Evolutionary conservation across 345 rosid genomes (phyloP).

Genomic region (Salix suchowensis): DNA sequence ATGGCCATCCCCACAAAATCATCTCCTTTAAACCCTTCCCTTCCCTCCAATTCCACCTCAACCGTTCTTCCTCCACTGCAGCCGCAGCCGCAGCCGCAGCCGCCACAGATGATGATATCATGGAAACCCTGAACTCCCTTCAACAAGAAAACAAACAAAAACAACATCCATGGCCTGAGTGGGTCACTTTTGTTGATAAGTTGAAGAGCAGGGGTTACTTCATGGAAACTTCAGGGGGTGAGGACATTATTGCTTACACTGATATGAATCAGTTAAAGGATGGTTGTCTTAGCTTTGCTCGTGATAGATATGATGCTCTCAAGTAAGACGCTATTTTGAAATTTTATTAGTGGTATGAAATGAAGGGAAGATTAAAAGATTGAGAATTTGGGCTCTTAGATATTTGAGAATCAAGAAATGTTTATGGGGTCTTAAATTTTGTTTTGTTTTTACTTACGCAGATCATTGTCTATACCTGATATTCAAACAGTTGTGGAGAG

Average conservation of each 20-base stretch:
- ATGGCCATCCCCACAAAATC: constrained; percentile 1
- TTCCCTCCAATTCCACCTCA: constrained; percentile 12
- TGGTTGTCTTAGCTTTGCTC: constrained; percentile 83
- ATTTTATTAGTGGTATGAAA: not conserved
- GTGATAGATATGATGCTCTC: constrained; percentile 76
- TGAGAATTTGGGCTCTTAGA: not conserved
- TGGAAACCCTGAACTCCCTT: constrained; percentile 11
- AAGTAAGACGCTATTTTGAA: constrained; percentile 29
- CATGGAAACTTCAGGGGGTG: constrained; percentile 10
- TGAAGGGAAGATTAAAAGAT: not conserved
- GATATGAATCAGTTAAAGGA: constrained; percentile 60
- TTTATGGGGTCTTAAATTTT: not conserved
- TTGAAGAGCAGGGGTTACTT: constrained; percentile 69
- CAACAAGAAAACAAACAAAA: constrained; percentile 9
- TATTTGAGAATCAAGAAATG: not conserved
- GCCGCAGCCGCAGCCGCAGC: constrained; percentile 20
- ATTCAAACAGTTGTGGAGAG: constrained; percentile 58
- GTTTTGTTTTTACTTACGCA: constrained; percentile 27
- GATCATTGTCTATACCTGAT: constrained; percentile 56
- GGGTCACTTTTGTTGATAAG: constrained; percentile 70
- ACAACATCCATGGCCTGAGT: constrained; percentile 85
- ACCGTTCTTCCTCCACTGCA: constrained; percentile 9
- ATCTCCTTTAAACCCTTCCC: constrained; percentile 16
- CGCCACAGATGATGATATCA: not conserved
- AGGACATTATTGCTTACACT: constrained; percentile 26